Conservation (phyloP, 352 stramenopile genomes). For the Phytopythium litorale region DNA sequence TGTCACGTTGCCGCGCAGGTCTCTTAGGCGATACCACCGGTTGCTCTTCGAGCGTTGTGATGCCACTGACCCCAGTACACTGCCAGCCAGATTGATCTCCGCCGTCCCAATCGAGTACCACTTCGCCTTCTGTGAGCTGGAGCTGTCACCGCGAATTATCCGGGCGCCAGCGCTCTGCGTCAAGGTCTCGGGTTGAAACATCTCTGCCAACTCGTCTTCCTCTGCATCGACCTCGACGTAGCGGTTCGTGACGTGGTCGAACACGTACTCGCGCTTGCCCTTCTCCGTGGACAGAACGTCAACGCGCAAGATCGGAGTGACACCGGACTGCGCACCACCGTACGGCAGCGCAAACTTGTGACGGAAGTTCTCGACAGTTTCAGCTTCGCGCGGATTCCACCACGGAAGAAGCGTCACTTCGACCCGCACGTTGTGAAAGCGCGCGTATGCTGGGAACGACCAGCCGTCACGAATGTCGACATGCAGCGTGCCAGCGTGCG, state of each 20-base stretch:
- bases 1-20: slow-evolving; percentile 72
- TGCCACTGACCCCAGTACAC: slow-evolving; percentile 74
- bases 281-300: slow-evolving; percentile 67
- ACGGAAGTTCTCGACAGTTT: slow-evolving; percentile 65
- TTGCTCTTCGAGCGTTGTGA: slow-evolving; percentile 61
- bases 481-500: slow-evolving; percentile 67
- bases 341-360: slow-evolving; percentile 84
- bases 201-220: slow-evolving; percentile 39
- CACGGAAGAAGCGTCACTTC: slow-evolving; percentile 83
- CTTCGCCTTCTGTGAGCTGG: slow-evolving; percentile 44
- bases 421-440: slow-evolving; percentile 84
- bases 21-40: slow-evolving; percentile 81
- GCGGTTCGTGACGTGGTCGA: slow-evolving; percentile 80
- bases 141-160: slow-evolving; percentile 50
- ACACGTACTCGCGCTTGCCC: slow-evolving; percentile 80
- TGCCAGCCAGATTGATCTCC: slow-evolving; percentile 83
- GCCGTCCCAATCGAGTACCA: slow-evolving; percentile 77
- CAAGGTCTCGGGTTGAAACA: slow-evolving; percentile 15
- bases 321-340: slow-evolving; percentile 78
- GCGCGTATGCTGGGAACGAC: slow-evolving; percentile 75
- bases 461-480: slow-evolving; percentile 85
- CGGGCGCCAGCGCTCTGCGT: slow-evolving; percentile 13
- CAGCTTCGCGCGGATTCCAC: slow-evolving; percentile 77
- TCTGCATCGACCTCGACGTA: slow-evolving; percentile 83
- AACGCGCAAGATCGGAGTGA: slow-evolving; percentile 81